A percentile compares a stretch with the other conserved stretches of the same genome.
Evolutionary conservation across 192 early-diverging fungal species (phyloP).

Genomic region (Lobosporangium transversale): DNA sequence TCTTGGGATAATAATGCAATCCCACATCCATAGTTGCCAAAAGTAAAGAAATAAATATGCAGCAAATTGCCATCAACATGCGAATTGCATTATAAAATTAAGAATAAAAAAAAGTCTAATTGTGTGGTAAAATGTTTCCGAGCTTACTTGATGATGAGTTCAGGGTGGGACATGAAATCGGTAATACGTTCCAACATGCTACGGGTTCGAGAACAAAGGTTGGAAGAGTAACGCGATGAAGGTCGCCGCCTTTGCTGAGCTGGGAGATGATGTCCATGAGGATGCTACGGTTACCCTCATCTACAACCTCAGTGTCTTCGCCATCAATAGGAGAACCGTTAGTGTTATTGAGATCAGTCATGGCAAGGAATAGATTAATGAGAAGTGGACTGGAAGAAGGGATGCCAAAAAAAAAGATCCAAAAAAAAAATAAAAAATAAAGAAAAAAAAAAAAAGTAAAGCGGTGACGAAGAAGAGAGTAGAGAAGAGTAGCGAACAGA

Average conservation of each 20-base stretch:
- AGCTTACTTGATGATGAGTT: slow-evolving; percentile 78
- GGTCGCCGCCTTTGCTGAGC: slow-evolving; percentile 88
- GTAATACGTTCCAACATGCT: slow-evolving; percentile 95
- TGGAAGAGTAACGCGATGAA: slow-evolving; percentile 93
- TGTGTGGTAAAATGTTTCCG: not conserved
- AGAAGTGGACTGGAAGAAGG: not conserved
- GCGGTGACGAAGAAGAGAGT: not conserved
- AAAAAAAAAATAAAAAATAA: not conserved
- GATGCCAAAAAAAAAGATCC: not conserved
- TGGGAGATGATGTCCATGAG: slow-evolving; percentile 89
- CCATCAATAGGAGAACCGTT: slow-evolving; percentile 20
- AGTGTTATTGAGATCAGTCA: slow-evolving; percentile 4
- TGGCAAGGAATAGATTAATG: not conserved
- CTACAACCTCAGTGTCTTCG: slow-evolving; percentile 81
- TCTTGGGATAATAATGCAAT: not conserved
- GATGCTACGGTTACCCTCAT: slow-evolving; percentile 83
- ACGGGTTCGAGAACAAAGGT: slow-evolving; percentile 95
- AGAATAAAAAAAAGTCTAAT: too few relatives aligned
- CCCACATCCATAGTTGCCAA: too few relatives aligned
- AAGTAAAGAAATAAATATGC: too few relatives aligned
- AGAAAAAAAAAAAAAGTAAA: not conserved
- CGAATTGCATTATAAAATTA: too few relatives aligned
- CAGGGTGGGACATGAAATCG: slow-evolving; percentile 95
- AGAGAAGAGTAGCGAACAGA: not conserved
- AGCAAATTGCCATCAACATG: too few relatives aligned